Evolutionary conservation across 345 rosid species (phyloP), one percentile per base, ranked within the genome.

Genomic region (Aquilaria yunnanensis): DNA sequence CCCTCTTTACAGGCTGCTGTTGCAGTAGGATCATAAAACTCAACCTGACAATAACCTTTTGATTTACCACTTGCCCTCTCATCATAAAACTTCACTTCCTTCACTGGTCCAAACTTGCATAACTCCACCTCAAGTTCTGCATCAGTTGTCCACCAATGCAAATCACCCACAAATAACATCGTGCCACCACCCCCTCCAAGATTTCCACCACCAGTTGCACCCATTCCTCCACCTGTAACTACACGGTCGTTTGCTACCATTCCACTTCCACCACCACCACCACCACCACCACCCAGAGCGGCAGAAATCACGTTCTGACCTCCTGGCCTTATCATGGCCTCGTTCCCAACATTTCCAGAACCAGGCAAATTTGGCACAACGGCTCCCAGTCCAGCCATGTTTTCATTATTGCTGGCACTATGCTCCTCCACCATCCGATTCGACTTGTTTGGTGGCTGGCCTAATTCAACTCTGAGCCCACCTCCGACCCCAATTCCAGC

Each of bases 71-170:
- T 86, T 32, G 89, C 96, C 67, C 83, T 84, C 75, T 89, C 96
- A 51, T 89, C 96, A 63, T 82, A 89, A 70, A 89, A 89, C 78
- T 89, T 89, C 47, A 89, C 78, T 77, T 89, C 93, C 75, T 89
- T 89, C 14, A 84, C 85, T 67, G 80, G 83, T 60, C 96, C 96
- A 71, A 82, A 89, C 62, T 83, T 93, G 69, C 84, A 75, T 57
- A 80, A 83, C 58, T 78, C 75, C 60, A 79, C 71, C 72, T 89
- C 96, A 66, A 89, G 75, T 74, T 89, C 96, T 9, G 85, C 90
- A 81, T 89, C 96, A 23, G 93, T 89, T 10, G 96, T 89, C 96
- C 96, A 89, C 96, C 96, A 89, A 66, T 89, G 93, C 51, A 89
- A 72, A 69, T 86, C 96, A 37, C 90, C 93, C 7, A 89, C 96